Percentiles rank a stretch among this genome's conserved stretches.
Conservation (phyloP, 495 filamentous ascomycete species). For the Podospora didyma region DNA sequence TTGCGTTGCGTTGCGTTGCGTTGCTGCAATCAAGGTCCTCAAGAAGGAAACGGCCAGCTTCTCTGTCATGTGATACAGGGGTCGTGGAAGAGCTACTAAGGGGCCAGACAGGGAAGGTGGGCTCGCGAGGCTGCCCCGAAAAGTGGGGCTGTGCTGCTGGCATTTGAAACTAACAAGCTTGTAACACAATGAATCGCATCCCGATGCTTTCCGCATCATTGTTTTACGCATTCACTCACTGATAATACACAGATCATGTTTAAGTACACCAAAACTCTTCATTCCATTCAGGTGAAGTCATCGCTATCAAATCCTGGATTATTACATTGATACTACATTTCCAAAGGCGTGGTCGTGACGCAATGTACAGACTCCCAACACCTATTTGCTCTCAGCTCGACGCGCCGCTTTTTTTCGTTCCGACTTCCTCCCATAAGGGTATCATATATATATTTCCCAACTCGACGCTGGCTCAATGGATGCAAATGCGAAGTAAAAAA, state of each 20-base stretch:
- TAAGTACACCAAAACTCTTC: not conserved
- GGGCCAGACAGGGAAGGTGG: too few relatives aligned
- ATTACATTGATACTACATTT: slow-evolving; percentile 5
- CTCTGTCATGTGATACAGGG: not conserved
- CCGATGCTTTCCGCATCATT: too few relatives aligned
- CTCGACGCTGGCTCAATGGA: slow-evolving; percentile 11
- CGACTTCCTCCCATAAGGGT: slow-evolving; percentile 9
- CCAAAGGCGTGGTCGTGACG: not conserved
- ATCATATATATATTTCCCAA: slow-evolving; percentile 4
- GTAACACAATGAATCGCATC: too few relatives aligned
- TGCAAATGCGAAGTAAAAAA: slow-evolving; percentile 13
- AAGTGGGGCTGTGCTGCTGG: too few relatives aligned
- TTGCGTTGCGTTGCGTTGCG: too few relatives aligned
- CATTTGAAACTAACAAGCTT: too few relatives aligned
- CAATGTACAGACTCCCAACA: not conserved
- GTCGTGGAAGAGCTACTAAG: not conserved
- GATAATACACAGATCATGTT: too few relatives aligned
- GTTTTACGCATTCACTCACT: too few relatives aligned
- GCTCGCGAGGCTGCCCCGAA: too few relatives aligned
- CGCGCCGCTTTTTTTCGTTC: not conserved
- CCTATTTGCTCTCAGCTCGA: slow-evolving; percentile 4
- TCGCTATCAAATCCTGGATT: not conserved
- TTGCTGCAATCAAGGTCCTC: too few relatives aligned
- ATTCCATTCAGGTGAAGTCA: slow-evolving; percentile 2
- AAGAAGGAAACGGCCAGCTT: not conserved